Evolutionary conservation across 148 eudicot genomes (phyloP).

Genomic region (Chenopodium album): DNA sequence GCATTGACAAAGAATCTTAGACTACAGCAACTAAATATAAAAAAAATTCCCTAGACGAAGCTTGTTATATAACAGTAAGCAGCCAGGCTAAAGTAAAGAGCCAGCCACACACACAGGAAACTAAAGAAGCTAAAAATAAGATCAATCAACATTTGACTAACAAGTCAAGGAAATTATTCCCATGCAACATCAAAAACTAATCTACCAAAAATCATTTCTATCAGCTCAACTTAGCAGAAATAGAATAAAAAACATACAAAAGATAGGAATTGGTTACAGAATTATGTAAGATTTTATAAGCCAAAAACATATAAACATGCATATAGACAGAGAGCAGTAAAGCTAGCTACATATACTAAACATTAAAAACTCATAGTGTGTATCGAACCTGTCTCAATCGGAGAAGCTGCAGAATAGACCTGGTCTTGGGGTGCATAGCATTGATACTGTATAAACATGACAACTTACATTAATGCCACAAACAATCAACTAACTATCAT

Average conservation of each 20-base stretch:
- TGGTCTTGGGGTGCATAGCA: conserved; percentile 76
- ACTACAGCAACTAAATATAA: not conserved
- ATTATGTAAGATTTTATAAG: too few relatives aligned
- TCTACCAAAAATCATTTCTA: too few relatives aligned
- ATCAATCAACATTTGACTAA: not conserved
- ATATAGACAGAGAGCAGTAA: not conserved
- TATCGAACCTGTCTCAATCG: conserved; percentile 67
- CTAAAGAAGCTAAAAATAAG: not conserved
- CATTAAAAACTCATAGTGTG: not conserved
- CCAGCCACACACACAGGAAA: not conserved
- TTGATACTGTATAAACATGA: conserved; percentile 56
- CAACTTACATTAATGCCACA: not conserved
- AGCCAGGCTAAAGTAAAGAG: not conserved
- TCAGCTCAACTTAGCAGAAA: too few relatives aligned
- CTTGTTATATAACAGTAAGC: not conserved
- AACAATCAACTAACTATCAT: not conserved
- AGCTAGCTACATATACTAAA: not conserved
- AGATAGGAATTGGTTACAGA: too few relatives aligned
- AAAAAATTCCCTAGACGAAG: not conserved
- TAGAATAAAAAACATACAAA: too few relatives aligned
- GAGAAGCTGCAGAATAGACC: conserved; percentile 70
- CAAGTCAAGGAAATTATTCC: too few relatives aligned
- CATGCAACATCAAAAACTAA: too few relatives aligned
- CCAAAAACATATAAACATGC: too few relatives aligned
- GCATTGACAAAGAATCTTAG: not conserved